Conservation (phyloP, 768 basidiomycete genomes). For the Boletus sensibilis region DNA sequence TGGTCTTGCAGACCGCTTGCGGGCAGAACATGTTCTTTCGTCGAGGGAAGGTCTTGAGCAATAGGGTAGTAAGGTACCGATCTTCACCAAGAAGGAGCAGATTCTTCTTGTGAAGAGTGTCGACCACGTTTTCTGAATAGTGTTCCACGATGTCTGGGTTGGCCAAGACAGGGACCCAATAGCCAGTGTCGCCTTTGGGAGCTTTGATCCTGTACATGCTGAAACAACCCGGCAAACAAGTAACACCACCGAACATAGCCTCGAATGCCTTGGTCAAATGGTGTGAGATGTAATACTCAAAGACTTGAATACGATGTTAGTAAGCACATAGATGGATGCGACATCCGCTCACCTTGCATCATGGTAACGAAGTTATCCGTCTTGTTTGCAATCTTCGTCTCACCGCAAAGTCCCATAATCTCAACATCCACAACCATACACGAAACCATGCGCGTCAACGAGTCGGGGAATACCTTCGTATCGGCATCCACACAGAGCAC, state of each 20-base stretch:
- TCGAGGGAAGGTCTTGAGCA: conserved; percentile 99
- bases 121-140: conserved; percentile 99
- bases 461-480: conserved; percentile 99
- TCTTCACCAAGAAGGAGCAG: conserved; percentile 95
- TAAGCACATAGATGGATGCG: neutral
- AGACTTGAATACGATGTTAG: conserved; percentile 54
- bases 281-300: conserved; percentile 99
- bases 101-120: conserved; percentile 99
- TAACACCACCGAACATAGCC: conserved; percentile 99
- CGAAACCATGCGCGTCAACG: conserved; percentile 90
- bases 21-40: conserved; percentile 99
- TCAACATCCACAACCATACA: conserved; percentile 97
- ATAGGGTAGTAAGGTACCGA: conserved; percentile 96
- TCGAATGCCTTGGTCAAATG: conserved; percentile 99
- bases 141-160: conserved; percentile 99
- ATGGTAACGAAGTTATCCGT: conserved; percentile 98
- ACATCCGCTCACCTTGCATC: conserved; percentile 84
- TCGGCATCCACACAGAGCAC: conserved; percentile 97
- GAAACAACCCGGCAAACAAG: conserved; percentile 99
- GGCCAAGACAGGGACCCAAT: conserved; percentile 98
- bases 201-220: conserved; percentile 99
- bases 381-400: conserved; percentile 99
- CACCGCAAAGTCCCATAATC: conserved; percentile 98
- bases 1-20: conserved; percentile 97
- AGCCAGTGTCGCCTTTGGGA: conserved; percentile 93